A percentile compares a stretch with the other conserved stretches of the same genome.
Evolutionary conservation across 2,329 filamentous ascomycete species (phyloP).

Genomic region (Aspergillus neoniger): DNA sequence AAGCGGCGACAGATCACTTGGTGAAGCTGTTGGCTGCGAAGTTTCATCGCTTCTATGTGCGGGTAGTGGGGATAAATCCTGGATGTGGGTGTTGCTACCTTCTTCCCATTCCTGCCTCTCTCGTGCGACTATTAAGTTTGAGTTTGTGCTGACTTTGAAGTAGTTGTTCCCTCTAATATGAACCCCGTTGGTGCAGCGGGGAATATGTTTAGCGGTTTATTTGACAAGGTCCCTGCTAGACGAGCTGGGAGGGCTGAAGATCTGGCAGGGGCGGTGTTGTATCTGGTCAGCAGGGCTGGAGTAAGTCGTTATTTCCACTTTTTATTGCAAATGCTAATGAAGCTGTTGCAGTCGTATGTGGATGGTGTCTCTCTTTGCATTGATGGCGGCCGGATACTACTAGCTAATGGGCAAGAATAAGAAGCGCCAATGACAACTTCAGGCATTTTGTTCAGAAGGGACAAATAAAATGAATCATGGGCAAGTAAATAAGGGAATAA

Average conservation of each 20-base stretch:
- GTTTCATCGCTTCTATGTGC: slow-evolving; percentile 47
- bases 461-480: too few species aligned
- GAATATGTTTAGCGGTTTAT: slow-evolving; percentile 46
- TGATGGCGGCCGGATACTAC: background rate
- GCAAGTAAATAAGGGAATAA: too few species aligned
- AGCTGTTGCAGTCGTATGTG: background rate
- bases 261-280: slow-evolving; percentile 48
- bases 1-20: slow-evolving; percentile 56
- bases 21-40: slow-evolving; percentile 53
- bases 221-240: slow-evolving; percentile 44
- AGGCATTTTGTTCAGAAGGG: too few species aligned
- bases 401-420: background rate
- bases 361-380: background rate
- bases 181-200: slow-evolving; percentile 45
- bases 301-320: slow-evolving; percentile 23
- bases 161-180: slow-evolving; percentile 50
- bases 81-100: slow-evolving; percentile 38
- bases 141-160: slow-evolving; percentile 7
- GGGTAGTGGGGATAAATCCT: slow-evolving; percentile 49
- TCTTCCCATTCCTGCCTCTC: background rate
- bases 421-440: too few species aligned
- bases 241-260: slow-evolving; percentile 44
- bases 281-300: slow-evolving; percentile 46
- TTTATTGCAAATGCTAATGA: background rate
- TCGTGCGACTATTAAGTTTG: background rate